Evolutionary conservation across 108 stramenopile species (phyloP).

Genomic region (Parietichytrium sp.): DNA sequence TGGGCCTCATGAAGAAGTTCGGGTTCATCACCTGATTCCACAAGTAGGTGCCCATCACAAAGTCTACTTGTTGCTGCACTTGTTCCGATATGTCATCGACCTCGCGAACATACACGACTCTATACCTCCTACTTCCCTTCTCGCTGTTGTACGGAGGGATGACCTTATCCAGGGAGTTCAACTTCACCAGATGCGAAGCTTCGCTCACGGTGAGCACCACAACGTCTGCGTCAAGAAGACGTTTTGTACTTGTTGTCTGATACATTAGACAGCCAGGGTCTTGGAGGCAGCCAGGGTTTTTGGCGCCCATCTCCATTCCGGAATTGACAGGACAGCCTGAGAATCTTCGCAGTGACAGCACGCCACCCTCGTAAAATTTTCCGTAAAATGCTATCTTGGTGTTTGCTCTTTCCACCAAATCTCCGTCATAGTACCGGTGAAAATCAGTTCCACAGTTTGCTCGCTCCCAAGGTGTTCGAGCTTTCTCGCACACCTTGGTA

Average conservation of each 20-base stretch:
- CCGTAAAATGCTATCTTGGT: not conserved
- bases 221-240: not conserved
- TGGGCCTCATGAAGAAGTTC: not conserved
- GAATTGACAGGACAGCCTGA: not conserved
- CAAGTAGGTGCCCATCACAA: constrained; percentile 2
- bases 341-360: not conserved
- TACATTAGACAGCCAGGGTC: not conserved
- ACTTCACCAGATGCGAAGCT: not conserved
- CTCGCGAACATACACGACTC: constrained; percentile 10
- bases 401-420: not conserved
- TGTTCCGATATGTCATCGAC: not conserved
- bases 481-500: not conserved
- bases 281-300: constrained; percentile 6
- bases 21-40: constrained; percentile 1
- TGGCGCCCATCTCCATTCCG: not conserved
- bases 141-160: not conserved
- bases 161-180: not conserved
- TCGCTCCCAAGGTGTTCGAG: not conserved
- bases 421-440: not conserved
- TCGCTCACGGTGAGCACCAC: not conserved
- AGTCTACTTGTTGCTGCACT: not conserved
- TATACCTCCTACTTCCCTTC: not conserved
- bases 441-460: not conserved
- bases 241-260: too few species aligned
- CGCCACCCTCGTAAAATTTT: not conserved